A percentile compares a stretch with the other conserved stretches of the same genome.
Conservation (phyloP, 2,329 filamentous ascomycete species). For the Blastomyces silverae region DNA sequence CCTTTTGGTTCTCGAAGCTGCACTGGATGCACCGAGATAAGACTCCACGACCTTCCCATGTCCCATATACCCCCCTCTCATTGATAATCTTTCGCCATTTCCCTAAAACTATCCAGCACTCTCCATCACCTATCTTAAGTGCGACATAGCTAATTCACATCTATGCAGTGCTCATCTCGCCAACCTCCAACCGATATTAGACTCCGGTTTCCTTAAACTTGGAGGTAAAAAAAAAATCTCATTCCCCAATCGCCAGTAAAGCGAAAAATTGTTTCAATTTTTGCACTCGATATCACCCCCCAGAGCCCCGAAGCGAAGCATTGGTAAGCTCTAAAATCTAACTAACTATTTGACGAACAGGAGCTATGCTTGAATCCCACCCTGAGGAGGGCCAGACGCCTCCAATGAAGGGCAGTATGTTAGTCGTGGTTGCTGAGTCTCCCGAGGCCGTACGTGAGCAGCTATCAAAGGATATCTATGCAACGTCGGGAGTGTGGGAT, state of each 20-base stretch:
- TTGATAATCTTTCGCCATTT: not conserved
- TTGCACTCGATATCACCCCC: not conserved
- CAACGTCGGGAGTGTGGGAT: conserved; percentile 70
- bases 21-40: not conserved
- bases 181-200: conserved; percentile 47
- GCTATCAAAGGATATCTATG: conserved; percentile 67
- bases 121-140: not conserved
- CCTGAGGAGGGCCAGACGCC: conserved; percentile 56
- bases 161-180: conserved; percentile 49
- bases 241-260: not conserved
- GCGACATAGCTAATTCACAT: not conserved
- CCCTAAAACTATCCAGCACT: not conserved
- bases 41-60: not conserved
- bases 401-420: conserved; percentile 65
- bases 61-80: not conserved
- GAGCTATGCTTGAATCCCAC: conserved; percentile 60
- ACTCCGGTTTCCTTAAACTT: conserved; percentile 55
- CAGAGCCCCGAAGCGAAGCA: not conserved
- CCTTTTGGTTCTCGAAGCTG: not conserved
- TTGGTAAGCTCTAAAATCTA: not conserved
- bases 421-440: conserved; percentile 60
- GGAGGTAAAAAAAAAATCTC: conserved; percentile 55
- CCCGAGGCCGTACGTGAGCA: conserved; percentile 62
- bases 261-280: not conserved
- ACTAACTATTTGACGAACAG: conserved; percentile 35